A percentile compares a stretch with the other conserved stretches of the same genome.
phyloP scores from a whole-genome alignment of 2,329 filamentous ascomycete species.

The Pseudocercospora fuligena region DNA sequence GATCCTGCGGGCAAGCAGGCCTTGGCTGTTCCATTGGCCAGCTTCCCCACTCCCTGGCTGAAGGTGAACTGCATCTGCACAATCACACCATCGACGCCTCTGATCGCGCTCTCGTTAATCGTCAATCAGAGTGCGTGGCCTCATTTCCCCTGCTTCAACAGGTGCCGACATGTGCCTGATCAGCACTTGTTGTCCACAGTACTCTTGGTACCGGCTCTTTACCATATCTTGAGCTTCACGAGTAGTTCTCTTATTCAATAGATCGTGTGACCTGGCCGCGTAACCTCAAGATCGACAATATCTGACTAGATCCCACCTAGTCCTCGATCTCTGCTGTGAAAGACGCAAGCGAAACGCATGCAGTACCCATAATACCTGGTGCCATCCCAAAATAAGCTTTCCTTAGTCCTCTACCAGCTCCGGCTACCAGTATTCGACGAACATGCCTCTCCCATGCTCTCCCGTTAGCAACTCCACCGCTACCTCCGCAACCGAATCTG shows the following conservation, averaged over 20 bases:
- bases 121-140: neutral
- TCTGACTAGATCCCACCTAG: neutral
- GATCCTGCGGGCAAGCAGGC: neutral
- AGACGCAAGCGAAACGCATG: neutral
- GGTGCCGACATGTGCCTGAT: slow-evolving; percentile 8
- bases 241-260: neutral
- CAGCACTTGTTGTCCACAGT: neutral
- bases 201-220: neutral
- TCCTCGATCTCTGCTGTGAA: neutral
- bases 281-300: neutral
- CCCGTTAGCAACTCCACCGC: slow-evolving; percentile 40
- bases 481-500: slow-evolving; percentile 31
- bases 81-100: slow-evolving; percentile 1
- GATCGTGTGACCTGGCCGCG: neutral
- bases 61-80: neutral
- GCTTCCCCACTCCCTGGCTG: slow-evolving; percentile 4
- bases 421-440: neutral
- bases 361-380: neutral
- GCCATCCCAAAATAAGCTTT: slow-evolving; percentile 3
- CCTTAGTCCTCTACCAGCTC: slow-evolving; percentile 10
- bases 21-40: neutral
- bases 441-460: slow-evolving; percentile 39
- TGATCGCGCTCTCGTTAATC: slow-evolving; percentile 9
- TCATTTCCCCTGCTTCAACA: neutral
- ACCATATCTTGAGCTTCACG: neutral